These are phyloP conservation scores for Tetrahymena borealis DNA, from an alignment of 73 alveolate species.

Conservation along the genomic window DNA sequence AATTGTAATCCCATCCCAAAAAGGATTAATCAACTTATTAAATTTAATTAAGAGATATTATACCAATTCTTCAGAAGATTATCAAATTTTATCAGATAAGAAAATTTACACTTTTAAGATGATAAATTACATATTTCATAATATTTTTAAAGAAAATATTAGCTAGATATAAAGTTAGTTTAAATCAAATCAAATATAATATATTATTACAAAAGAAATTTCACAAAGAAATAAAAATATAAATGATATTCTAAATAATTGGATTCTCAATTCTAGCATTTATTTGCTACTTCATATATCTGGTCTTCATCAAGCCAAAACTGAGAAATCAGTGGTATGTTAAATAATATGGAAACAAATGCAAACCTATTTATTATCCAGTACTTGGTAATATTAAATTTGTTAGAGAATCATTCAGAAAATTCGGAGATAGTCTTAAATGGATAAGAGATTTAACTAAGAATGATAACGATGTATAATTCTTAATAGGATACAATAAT, in stretches of 20 bases:
- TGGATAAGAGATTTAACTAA: neutral
- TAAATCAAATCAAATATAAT: too few species aligned
- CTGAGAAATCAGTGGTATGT: neutral
- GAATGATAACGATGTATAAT: neutral
- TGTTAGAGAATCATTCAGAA: neutral
- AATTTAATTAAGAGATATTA: neutral
- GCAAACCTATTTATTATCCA: neutral
- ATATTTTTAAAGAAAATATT: too few species aligned
- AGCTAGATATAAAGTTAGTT: too few species aligned
- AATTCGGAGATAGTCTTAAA: neutral
- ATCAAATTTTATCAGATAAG: too few species aligned
- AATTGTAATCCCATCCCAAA: neutral
- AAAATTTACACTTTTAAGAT: too few species aligned
- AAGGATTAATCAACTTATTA: neutral
- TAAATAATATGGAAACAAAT: neutral
- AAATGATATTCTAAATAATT: neutral
- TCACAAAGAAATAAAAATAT: neutral
- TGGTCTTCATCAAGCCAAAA: neutral
- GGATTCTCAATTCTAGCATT: neutral
- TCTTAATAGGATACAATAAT: neutral
- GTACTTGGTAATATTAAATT: neutral
- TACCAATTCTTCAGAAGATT: neutral
- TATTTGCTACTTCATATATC: neutral
- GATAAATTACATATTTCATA: too few species aligned
- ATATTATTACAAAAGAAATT: neutral